Percentiles rank a stretch among this genome's conserved stretches.
Conservation (phyloP, 2,329 filamentous ascomycete species). For the Monilinia fructicola region DNA sequence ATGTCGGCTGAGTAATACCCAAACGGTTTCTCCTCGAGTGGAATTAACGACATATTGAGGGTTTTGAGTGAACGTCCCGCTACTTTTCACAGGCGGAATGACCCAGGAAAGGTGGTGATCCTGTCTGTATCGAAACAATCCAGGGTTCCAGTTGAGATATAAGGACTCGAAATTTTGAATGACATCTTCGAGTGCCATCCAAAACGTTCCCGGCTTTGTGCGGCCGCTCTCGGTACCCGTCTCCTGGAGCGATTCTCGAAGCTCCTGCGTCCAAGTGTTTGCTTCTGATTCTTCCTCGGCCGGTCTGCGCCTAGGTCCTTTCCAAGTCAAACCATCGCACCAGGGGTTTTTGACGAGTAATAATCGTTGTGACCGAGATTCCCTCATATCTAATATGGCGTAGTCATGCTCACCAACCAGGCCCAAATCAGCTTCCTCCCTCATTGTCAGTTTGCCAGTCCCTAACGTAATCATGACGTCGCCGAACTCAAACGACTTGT, state of each 20-base stretch:
- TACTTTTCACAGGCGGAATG: slow-evolving; percentile 49
- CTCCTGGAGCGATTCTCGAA: slow-evolving; percentile 33
- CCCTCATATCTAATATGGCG: slow-evolving; percentile 77
- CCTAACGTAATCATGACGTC: slow-evolving; percentile 88
- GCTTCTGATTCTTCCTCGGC: slow-evolving; percentile 16
- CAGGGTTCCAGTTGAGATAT: slow-evolving; percentile 96
- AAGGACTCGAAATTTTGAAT: slow-evolving; percentile 92
- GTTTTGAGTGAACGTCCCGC: slow-evolving; percentile 61
- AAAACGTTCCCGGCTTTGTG: slow-evolving; percentile 71
- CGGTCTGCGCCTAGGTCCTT: slow-evolving; percentile 45
- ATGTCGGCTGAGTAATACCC: slow-evolving; percentile 84
- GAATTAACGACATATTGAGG: slow-evolving; percentile 71
- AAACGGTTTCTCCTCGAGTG: slow-evolving; percentile 61
- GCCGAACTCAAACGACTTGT: slow-evolving; percentile 70
- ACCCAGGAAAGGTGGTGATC: slow-evolving; percentile 91
- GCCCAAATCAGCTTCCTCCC: slow-evolving; percentile 77
- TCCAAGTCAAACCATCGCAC: slow-evolving; percentile 78
- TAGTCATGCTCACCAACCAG: slow-evolving; percentile 92
- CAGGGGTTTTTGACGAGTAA: slow-evolving; percentile 95
- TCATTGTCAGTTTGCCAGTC: slow-evolving; percentile 75
- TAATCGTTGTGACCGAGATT: slow-evolving; percentile 60
- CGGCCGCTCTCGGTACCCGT: slow-evolving; percentile 35
- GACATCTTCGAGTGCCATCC: slow-evolving; percentile 87
- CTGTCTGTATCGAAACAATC: slow-evolving; percentile 75
- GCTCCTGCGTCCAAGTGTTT: slow-evolving; percentile 31